phyloP scores from a whole-genome alignment of 2,329 filamentous ascomycete species.

The Leptographium galeiforme region DNA sequence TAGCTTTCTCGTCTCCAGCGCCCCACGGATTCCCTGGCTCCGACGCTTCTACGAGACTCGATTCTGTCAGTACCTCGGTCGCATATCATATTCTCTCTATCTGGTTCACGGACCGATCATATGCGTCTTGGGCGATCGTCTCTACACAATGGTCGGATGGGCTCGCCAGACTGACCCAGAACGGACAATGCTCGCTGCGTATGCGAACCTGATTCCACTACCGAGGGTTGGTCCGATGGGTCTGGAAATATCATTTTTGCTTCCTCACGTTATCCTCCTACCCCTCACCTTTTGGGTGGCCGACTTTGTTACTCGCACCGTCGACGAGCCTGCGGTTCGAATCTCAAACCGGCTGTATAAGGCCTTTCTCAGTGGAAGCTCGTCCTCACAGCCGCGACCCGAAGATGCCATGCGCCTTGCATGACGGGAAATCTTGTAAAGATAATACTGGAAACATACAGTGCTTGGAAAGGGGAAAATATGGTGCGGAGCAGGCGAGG shows the following conservation, averaged over 20 bases:
- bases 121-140: conserved; percentile 43
- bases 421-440: neutral
- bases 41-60: conserved; percentile 43
- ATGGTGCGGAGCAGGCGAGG: neutral
- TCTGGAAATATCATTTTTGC: conserved; percentile 44
- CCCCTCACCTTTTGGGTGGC: conserved; percentile 46
- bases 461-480: neutral
- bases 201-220: conserved; percentile 42
- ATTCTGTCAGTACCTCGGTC: conserved; percentile 48
- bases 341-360: conserved; percentile 44
- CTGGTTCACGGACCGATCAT: conserved; percentile 51
- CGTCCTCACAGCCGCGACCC: neutral
- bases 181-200: conserved; percentile 35
- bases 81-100: conserved; percentile 50
- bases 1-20: conserved; percentile 37
- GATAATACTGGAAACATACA: neutral
- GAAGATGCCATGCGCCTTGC: conserved; percentile 7
- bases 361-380: conserved; percentile 11
- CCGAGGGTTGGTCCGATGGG: conserved; percentile 44
- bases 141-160: conserved; percentile 51
- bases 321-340: conserved; percentile 48
- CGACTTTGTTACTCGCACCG: conserved; percentile 37
- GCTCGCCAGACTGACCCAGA: conserved; percentile 21
- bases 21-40: conserved; percentile 44
- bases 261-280: conserved; percentile 45